phyloP scores from a whole-genome alignment of 805 yeast species.

The Nakazawaea holstii region DNA sequence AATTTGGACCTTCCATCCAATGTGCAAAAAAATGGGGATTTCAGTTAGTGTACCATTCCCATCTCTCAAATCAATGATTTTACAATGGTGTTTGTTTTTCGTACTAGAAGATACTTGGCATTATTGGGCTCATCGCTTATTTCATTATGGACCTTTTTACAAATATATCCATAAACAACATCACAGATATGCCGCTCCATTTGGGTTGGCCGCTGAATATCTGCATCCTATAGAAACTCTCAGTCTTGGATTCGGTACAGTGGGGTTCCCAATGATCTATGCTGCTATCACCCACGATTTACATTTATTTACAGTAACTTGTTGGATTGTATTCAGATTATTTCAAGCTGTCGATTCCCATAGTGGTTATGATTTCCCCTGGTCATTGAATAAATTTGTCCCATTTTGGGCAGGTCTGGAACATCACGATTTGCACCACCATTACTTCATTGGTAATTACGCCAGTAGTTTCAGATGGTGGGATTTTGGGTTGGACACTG shows the following conservation, averaged over 20 bases:
- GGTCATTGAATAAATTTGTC: conserved; percentile 50
- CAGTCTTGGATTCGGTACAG: conserved; percentile 54
- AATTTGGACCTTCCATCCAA: conserved; percentile 58
- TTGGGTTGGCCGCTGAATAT: conserved; percentile 56
- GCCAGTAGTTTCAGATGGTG: conserved; percentile 57
- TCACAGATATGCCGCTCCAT: conserved; percentile 58
- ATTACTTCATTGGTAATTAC: conserved; percentile 53
- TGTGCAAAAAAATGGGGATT: conserved; percentile 44
- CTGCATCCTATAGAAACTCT: conserved; percentile 58
- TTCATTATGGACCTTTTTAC: conserved; percentile 52
- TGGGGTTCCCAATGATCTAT: conserved; percentile 53
- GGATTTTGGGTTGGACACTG: conserved; percentile 47
- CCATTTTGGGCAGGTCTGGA: conserved; percentile 67
- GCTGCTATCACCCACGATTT: conserved; percentile 40
- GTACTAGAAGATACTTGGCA: conserved; percentile 56
- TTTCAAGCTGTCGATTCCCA: conserved; percentile 59
- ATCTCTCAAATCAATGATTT: conserved; percentile 30
- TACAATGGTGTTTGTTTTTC: conserved; percentile 45
- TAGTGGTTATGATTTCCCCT: conserved; percentile 59
- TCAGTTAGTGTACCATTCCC: conserved; percentile 52
- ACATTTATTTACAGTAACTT: conserved; percentile 48
- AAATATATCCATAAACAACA: conserved; percentile 56
- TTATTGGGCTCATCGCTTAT: conserved; percentile 52
- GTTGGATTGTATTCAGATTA: conserved; percentile 48
- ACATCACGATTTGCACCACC: conserved; percentile 59